Percentiles rank a stretch among this genome's conserved stretches.
These are phyloP conservation scores for Beauveria medogensis DNA, from an alignment of 2,329 filamentous ascomycete genomes.

Conservation along the genomic window DNA sequence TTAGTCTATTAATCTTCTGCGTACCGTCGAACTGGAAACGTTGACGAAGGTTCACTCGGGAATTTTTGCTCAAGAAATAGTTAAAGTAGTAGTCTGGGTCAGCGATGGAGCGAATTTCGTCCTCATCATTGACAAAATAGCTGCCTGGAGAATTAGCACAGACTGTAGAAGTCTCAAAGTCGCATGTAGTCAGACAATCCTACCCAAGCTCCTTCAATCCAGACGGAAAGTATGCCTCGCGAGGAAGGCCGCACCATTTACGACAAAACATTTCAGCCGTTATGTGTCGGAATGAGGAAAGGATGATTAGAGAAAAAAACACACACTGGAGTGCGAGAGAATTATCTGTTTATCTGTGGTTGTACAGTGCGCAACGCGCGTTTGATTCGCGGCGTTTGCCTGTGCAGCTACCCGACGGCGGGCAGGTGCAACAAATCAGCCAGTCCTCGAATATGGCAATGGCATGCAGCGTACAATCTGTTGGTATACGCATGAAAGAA, in stretches of 20 bases:
- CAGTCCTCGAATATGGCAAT: background rate
- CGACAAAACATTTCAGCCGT: conserved; percentile 63
- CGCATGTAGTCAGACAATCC: background rate
- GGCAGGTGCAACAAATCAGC: background rate
- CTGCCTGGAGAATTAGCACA: conserved; percentile 32
- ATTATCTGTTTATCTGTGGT: conserved; percentile 12
- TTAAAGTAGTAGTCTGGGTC: conserved; percentile 64
- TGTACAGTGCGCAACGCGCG: conserved; percentile 13
- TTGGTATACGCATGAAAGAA: background rate
- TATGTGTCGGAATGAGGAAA: background rate
- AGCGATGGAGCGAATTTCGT: conserved; percentile 64
- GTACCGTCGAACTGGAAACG: conserved; percentile 66
- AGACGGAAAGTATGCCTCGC: conserved; percentile 57
- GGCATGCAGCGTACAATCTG: background rate
- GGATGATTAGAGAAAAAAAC: background rate
- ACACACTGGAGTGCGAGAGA: conserved; percentile 13
- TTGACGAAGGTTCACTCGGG: conserved; percentile 69
- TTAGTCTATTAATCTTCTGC: conserved; percentile 14
- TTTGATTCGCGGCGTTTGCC: background rate
- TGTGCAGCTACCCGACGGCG: background rate
- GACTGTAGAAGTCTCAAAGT: background rate
- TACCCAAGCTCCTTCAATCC: conserved; percentile 67
- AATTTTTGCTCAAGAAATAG: conserved; percentile 64
- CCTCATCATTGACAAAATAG: conserved; percentile 69
- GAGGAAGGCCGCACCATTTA: conserved; percentile 57